Conservation (phyloP, 345 rosid species). For the Eucalyptus leucophloia region DNA sequence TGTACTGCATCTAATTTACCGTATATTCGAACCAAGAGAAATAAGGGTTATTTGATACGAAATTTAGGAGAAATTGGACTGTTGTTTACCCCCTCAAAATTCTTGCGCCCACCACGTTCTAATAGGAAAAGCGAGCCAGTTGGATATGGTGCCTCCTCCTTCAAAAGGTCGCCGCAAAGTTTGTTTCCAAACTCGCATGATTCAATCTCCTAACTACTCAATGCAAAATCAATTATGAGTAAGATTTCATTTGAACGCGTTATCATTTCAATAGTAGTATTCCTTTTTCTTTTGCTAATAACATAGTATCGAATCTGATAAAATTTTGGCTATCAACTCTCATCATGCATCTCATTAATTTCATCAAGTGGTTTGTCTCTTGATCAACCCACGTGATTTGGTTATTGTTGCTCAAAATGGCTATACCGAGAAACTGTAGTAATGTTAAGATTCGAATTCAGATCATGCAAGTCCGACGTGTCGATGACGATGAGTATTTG, state of each 20-base stretch:
- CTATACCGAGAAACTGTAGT: fast-evolving
- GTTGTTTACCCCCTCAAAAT: too few species aligned
- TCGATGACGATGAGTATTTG: background rate
- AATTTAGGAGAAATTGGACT: background rate
- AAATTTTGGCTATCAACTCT: background rate
- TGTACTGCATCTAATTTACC: background rate
- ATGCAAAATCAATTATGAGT: background rate
- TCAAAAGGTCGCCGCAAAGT: background rate
- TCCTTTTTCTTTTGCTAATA: background rate
- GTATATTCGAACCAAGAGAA: background rate
- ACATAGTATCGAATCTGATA: background rate
- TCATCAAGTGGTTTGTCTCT: background rate
- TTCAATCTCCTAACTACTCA: background rate
- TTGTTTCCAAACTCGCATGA: background rate
- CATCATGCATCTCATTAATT: background rate
- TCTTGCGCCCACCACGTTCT: background rate
- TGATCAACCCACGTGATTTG: background rate
- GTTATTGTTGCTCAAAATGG: fast-evolving
- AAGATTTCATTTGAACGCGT: background rate
- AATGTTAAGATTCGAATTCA: background rate
- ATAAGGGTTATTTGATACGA: background rate
- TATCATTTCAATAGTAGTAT: background rate
- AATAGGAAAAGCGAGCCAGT: background rate
- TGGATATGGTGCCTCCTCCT: background rate
- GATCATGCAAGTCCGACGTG: background rate